These are phyloP conservation scores for Chrysanthemum makinoi DNA, from an alignment of 129 eudicot species.

Conservation along the genomic window DNA sequence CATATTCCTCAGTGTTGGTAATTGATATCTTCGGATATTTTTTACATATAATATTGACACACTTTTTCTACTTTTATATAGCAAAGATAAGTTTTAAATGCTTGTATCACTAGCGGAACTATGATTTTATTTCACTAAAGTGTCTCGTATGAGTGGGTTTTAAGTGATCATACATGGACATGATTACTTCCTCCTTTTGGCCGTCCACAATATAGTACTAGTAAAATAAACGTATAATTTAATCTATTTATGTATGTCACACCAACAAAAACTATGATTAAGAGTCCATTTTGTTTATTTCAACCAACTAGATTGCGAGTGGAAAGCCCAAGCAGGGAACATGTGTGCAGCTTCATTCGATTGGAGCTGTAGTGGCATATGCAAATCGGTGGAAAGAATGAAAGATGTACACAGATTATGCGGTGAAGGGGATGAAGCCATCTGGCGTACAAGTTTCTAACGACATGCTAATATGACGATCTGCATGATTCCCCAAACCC, in stretches of 20 bases:
- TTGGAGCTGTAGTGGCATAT: constrained; percentile 89
- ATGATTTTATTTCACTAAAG: neutral
- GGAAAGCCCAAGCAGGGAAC: constrained; percentile 80
- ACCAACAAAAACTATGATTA: constrained; percentile 13
- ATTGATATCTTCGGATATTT: neutral
- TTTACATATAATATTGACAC: no score
- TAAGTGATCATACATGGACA: constrained; percentile 18
- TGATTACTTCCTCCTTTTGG: constrained; percentile 10
- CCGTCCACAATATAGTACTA: neutral
- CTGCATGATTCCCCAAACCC: neutral
- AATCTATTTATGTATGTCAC: constrained; percentile 18
- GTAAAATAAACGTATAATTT: neutral
- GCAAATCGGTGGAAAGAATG: constrained; percentile 79
- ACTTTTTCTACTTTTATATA: neutral
- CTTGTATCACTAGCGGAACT: neutral
- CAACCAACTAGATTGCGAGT: constrained; percentile 56
- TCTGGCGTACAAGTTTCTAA: constrained; percentile 64
- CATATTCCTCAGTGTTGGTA: neutral
- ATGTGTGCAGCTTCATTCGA: constrained; percentile 84
- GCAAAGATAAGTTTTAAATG: constrained; percentile 8
- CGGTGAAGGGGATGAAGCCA: constrained; percentile 73
- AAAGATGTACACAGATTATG: constrained; percentile 63
- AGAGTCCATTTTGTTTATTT: constrained; percentile 13
- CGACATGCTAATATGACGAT: constrained; percentile 13
- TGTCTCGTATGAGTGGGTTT: constrained; percentile 4